Evolutionary conservation across 768 basidiomycete species (phyloP), one percentile per base, ranked within the genome.

Genomic region (Serendipita sp.): DNA sequence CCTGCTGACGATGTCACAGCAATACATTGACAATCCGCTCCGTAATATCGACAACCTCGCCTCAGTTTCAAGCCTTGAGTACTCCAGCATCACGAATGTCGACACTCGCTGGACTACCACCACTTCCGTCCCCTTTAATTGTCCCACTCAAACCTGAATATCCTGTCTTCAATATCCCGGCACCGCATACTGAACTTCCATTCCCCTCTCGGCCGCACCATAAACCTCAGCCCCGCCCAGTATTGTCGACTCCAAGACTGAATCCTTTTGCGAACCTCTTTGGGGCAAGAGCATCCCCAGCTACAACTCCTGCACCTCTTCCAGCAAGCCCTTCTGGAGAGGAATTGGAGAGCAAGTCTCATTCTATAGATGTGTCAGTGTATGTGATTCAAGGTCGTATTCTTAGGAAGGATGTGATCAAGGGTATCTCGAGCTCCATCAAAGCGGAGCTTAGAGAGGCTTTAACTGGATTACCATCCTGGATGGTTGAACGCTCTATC

Each of bases 201-300:
- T 41, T 58, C 24, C 31, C 51, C 3, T 58, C 53, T 28, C 13
- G 28, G 28, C 53, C 53, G n/a, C 53, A 22, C 13, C 53, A 31
- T 2, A 58, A 58, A 58, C 53, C 53, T 24, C 53, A 58, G 7
- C 42, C 58, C 1, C 69, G 70, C n/a, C 63, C 67, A 16, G 58
- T 67, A 26, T 64, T 71, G 1, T 62, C 72, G 0, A 76, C 82
- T 0, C 77, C 87, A 0, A 76, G 90, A 11, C 71, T 79, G 28
- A 86, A 86, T 67, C 84, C 89, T 0, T 92, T 93, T 67, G 85
- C 88, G 0, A 85, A 85, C 42, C 60, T 67, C 22, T 63, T 63
- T 43, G 64, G 64, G 17, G 13, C 61, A 24, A 48, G 61, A 38
- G 61, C 75, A 65, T 34, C 73, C 66, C 69, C 70, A n/a, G 70